Evolutionary conservation across 2,329 filamentous ascomycete genomes (phyloP).

Genomic region (Neonectria punicea): DNA sequence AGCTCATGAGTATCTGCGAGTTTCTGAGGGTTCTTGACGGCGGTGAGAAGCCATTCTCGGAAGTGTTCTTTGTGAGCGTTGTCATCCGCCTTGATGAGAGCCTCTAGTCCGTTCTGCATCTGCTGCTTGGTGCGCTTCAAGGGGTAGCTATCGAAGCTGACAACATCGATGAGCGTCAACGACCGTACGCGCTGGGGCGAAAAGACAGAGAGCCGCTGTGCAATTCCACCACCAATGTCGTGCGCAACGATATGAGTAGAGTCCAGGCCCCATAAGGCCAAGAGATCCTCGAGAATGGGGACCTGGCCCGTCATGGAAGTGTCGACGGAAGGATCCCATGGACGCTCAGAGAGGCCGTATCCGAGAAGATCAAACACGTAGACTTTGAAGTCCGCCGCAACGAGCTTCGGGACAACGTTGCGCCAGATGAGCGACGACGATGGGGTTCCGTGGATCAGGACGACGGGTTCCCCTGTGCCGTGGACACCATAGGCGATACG

Average conservation of each 20-base stretch:
- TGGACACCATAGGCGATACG: slow-evolving; percentile 45
- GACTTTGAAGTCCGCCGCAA: slow-evolving; percentile 37
- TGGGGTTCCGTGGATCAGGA: slow-evolving; percentile 48
- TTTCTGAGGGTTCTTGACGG: slow-evolving; percentile 32
- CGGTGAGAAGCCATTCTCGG: slow-evolving; percentile 40
- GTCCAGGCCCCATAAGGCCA: slow-evolving; percentile 42
- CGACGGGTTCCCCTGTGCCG: slow-evolving; percentile 40
- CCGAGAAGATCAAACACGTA: slow-evolving; percentile 47
- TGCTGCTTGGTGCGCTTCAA: slow-evolving; percentile 46
- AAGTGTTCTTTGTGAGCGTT: slow-evolving; percentile 42
- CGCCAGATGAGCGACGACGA: slow-evolving; percentile 50
- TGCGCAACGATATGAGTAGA: slow-evolving; percentile 43
- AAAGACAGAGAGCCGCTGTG: slow-evolving; percentile 43
- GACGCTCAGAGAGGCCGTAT: slow-evolving; percentile 47
- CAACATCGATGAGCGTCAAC: slow-evolving; percentile 45
- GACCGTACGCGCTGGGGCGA: slow-evolving; percentile 36
- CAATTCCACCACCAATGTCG: slow-evolving; percentile 47
- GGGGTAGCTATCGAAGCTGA: slow-evolving; percentile 49
- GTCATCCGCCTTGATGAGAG: slow-evolving; percentile 37
- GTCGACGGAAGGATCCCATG: slow-evolving; percentile 42
- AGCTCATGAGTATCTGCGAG: slow-evolving; percentile 37
- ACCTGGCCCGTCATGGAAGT: slow-evolving; percentile 49
- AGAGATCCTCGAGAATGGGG: slow-evolving; percentile 40
- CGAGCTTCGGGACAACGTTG: slow-evolving; percentile 41
- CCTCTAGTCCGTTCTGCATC: slow-evolving; percentile 44